Conservation (phyloP, 2,329 filamentous ascomycete species). For the Colletotrichum sp. region DNA sequence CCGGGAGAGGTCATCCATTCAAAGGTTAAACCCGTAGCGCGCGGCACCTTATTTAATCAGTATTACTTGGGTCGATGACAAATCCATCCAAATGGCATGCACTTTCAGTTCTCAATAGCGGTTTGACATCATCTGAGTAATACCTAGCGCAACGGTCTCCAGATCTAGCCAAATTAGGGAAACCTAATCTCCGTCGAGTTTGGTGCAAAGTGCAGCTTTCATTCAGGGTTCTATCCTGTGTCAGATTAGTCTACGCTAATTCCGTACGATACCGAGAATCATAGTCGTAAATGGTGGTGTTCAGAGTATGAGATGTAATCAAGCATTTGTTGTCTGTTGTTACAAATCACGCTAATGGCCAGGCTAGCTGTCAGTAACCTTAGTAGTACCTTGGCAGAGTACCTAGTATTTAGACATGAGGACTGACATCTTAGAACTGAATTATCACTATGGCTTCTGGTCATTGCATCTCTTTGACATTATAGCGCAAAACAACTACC, state of each 20-base stretch:
- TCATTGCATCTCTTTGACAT: not conserved
- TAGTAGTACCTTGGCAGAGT: not conserved
- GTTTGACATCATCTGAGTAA: not conserved
- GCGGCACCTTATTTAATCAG: not conserved
- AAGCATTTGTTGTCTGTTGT: not conserved
- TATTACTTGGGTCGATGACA: not conserved
- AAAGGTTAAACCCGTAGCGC: not conserved
- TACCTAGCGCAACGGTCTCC: not conserved
- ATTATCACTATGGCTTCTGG: not conserved
- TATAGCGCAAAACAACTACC: rapidly evolving
- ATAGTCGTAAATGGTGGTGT: not conserved
- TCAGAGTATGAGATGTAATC: not conserved
- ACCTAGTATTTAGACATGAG: not conserved
- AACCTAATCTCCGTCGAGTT: not conserved
- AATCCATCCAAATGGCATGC: not conserved
- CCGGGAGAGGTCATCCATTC: not conserved
- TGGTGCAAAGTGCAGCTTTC: not conserved
- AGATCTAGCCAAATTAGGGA: not conserved
- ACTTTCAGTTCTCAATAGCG: not conserved
- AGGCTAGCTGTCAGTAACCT: not conserved
- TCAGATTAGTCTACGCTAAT: not conserved
- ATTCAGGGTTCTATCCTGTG: not conserved
- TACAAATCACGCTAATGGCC: not conserved
- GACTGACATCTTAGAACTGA: not conserved
- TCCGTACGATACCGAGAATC: not conserved